A percentile compares a stretch with the other conserved stretches of the same genome.
Conservation (phyloP, 768 basidiomycete genomes). For the Phaffia australis region DNA sequence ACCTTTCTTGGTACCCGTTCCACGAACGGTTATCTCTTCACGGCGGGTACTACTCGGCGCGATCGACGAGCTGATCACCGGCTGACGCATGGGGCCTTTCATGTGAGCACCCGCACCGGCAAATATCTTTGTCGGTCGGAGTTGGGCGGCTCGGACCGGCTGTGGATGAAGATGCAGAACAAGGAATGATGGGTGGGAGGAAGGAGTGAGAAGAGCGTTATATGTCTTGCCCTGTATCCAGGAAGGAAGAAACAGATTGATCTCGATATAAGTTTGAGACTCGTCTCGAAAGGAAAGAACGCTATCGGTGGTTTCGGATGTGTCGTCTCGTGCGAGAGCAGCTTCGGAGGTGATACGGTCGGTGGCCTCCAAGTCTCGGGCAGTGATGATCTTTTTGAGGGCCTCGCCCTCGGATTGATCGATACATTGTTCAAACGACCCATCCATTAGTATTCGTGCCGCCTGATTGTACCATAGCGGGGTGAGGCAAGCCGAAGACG, state of each 20-base stretch:
- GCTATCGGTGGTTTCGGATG: neutral
- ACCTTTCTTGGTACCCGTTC: too few relatives aligned
- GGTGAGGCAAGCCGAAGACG: neutral
- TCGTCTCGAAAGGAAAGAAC: conserved; percentile 13
- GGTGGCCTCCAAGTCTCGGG: neutral
- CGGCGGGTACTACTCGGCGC: too few relatives aligned
- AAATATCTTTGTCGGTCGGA: neutral
- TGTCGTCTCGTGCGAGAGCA: neutral
- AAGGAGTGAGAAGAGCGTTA: conserved; percentile 14
- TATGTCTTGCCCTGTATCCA: conserved; percentile 3
- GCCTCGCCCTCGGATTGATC: neutral
- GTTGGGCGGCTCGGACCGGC: conserved; percentile 3
- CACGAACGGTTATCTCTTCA: too few relatives aligned
- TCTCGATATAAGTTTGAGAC: neutral
- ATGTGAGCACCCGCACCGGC: too few relatives aligned
- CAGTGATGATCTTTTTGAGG: conserved; percentile 2
- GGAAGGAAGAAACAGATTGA: conserved; percentile 6
- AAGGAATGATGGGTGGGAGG: conserved; percentile 17
- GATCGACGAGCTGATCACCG: too few relatives aligned
- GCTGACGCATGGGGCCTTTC: too few relatives aligned
- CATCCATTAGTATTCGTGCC: neutral
- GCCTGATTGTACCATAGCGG: conserved; percentile 4
- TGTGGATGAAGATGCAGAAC: conserved; percentile 22
- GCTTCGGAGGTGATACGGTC: neutral
- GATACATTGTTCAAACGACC: conserved; percentile 1